Base-by-base conservation (phyloP, 2,329 filamentous ascomycete genomes). In the Colletotrichum filicis region DNA sequence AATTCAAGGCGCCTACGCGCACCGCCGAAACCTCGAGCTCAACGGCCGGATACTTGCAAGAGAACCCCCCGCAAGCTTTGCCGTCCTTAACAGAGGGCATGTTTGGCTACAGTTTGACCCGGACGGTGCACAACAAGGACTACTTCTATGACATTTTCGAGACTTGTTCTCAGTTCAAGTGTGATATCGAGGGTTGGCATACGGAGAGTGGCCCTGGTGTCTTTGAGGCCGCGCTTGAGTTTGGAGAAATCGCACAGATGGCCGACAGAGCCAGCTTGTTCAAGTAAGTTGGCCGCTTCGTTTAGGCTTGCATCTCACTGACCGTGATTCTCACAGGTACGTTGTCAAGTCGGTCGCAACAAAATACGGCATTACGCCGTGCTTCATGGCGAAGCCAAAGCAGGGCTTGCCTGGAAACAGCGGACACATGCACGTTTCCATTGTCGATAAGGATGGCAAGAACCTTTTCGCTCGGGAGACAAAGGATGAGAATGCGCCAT, bases 331-430 rank as follows among this genome's bases (percentile, higher is more conserved):
- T 35, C 56, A 9, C 73, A 91, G 89, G 81, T 94, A 97, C 78
- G 92, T 93, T 24, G 95, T 98, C 76, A 98, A 98, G 84, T 95
- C 94, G 11, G 90, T 98, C 52, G 94, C 94, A 57, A 93, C 91
- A 69, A 93, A 94, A 79, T 94, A 95, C 81, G 95, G 94, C 76
- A 97, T 99, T 80, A 98, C 95, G 0, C 97, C 97, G 0, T 97
- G 94, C 83, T 99, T 99, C 87, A 99, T 99, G 97, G 97, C 97
- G 19, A 99, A 99, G 83, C 97, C 97, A 3, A 92, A 94, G 76
- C 90, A 97, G 78, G 95, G 95, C 0, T 87, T 98, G 0, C 97
- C 97, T 0, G 97, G 97, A 59, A 98, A 98, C 85, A 97, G 93
- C 75, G 97, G 97, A 1, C 97, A 99, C 81, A 96, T 98, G 88